Conservation (phyloP, 192 early-diverging fungal genomes). For the Coemansia sp. region DNA sequence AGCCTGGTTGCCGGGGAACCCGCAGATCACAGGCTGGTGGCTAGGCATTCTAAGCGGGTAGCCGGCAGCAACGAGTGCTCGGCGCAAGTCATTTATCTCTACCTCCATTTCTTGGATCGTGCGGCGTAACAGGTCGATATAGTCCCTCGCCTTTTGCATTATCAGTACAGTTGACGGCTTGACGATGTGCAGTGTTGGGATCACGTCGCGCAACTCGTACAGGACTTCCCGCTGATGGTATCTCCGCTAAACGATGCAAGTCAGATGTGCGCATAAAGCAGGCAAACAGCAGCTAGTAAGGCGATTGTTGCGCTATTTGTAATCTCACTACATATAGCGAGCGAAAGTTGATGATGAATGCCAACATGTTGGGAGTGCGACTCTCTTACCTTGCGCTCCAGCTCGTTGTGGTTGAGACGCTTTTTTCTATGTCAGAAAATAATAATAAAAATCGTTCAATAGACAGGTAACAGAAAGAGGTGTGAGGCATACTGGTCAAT, state of each 20-base stretch:
- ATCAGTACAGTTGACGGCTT: slow-evolving; percentile 58
- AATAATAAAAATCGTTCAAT: not conserved
- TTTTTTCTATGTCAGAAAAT: slow-evolving; percentile 46
- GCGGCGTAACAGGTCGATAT: slow-evolving; percentile 52
- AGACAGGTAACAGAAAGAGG: not conserved
- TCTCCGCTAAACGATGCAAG: slow-evolving; percentile 44
- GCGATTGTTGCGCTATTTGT: too few species aligned
- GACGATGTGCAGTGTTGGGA: slow-evolving; percentile 52
- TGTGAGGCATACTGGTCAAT: not conserved
- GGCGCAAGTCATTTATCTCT: slow-evolving; percentile 53
- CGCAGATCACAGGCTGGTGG: slow-evolving; percentile 39
- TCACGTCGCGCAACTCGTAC: slow-evolving; percentile 57
- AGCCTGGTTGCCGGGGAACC: slow-evolving; percentile 22
- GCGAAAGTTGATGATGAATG: too few species aligned
- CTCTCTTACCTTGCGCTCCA: slow-evolving; percentile 55
- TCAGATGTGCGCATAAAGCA: too few species aligned
- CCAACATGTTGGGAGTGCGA: not conserved
- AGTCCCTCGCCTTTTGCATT: slow-evolving; percentile 60
- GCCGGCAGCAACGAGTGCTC: slow-evolving; percentile 52
- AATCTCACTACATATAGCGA: too few species aligned
- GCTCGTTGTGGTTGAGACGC: slow-evolving; percentile 56
- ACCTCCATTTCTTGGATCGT: slow-evolving; percentile 55
- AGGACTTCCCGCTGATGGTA: slow-evolving; percentile 57
- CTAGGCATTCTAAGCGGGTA: slow-evolving; percentile 52
- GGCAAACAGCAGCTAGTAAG: too few species aligned